Evolutionary conservation across 139 green algal species (phyloP).

Genomic region (Limnomonas spitsbergensis): DNA sequence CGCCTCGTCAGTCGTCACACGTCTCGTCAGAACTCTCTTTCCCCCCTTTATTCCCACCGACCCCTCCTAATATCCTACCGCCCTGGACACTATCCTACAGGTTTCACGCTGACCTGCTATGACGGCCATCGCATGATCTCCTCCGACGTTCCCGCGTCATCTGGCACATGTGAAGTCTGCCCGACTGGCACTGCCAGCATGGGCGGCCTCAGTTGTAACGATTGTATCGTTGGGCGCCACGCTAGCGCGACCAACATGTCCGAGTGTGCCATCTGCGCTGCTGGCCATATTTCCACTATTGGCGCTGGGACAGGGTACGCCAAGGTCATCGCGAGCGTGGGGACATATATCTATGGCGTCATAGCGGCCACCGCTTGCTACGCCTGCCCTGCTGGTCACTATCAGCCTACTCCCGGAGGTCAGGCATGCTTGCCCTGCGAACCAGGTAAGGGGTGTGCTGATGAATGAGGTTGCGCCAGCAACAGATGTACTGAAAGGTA

Average conservation of each 20-base stretch:
- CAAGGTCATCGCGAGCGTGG: not conserved
- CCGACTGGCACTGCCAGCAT: not conserved
- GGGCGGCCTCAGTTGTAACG: slow-evolving; percentile 9
- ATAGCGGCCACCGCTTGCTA: not conserved
- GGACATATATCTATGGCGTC: slow-evolving; percentile 9
- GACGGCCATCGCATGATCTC: slow-evolving; percentile 11
- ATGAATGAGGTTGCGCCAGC: too few relatives aligned
- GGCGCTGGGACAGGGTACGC: not conserved
- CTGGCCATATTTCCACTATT: not conserved
- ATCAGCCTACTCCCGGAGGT: slow-evolving; percentile 16
- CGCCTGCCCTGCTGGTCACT: slow-evolving; percentile 15
- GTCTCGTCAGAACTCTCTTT: too few relatives aligned
- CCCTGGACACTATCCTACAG: slow-evolving; percentile 1
- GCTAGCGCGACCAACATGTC: not conserved
- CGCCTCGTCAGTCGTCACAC: too few relatives aligned
- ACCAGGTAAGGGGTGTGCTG: not conserved
- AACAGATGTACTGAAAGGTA: too few relatives aligned
- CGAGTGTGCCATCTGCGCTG: not conserved
- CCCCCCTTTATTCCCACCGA: not conserved
- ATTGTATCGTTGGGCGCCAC: not conserved
- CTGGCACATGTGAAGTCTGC: slow-evolving; percentile 10
- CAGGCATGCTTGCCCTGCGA: slow-evolving; percentile 13
- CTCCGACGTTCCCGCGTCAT: not conserved
- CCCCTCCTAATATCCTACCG: not conserved
- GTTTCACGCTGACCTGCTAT: slow-evolving; percentile 6